A percentile compares a stretch with the other conserved stretches of the same genome.
These are phyloP conservation scores for Cardiosporidium cionae DNA, from an alignment of 169 alveolate genomes.

Conservation along the genomic window DNA sequence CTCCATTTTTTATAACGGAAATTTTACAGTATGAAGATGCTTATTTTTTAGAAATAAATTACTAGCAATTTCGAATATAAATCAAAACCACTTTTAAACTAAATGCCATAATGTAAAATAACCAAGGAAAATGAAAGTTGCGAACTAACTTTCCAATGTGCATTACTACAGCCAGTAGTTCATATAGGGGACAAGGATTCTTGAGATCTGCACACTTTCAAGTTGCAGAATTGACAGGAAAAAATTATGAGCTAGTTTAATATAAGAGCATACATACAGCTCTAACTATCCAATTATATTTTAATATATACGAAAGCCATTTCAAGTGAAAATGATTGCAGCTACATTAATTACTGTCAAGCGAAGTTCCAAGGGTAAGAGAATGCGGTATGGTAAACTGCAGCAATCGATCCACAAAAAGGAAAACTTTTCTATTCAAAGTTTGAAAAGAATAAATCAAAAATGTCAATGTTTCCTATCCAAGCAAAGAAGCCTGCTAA, in stretches of 20 bases:
- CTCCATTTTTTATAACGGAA: too few relatives aligned
- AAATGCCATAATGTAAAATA: too few relatives aligned
- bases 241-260: background rate
- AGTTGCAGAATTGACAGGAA: background rate
- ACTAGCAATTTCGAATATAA: too few relatives aligned
- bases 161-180: slow-evolving; percentile 6
- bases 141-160: slow-evolving; percentile 3
- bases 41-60: too few relatives aligned
- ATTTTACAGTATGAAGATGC: too few relatives aligned
- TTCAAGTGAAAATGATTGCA: background rate
- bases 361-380: background rate
- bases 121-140: too few relatives aligned
- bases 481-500: too few relatives aligned
- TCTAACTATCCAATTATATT: background rate
- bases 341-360: background rate
- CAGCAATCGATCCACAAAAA: too few relatives aligned
- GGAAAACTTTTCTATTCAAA: too few relatives aligned
- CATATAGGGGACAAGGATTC: background rate
- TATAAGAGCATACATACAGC: background rate
- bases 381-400: slow-evolving; percentile 1
- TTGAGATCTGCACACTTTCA: background rate
- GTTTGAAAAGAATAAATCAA: background rate
- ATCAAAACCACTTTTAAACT: too few relatives aligned
- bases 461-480: too few relatives aligned
- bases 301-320: background rate